These are phyloP conservation scores for Plasmodium coatneyi DNA, from an alignment of 169 alveolate species.

Conservation along the genomic window DNA sequence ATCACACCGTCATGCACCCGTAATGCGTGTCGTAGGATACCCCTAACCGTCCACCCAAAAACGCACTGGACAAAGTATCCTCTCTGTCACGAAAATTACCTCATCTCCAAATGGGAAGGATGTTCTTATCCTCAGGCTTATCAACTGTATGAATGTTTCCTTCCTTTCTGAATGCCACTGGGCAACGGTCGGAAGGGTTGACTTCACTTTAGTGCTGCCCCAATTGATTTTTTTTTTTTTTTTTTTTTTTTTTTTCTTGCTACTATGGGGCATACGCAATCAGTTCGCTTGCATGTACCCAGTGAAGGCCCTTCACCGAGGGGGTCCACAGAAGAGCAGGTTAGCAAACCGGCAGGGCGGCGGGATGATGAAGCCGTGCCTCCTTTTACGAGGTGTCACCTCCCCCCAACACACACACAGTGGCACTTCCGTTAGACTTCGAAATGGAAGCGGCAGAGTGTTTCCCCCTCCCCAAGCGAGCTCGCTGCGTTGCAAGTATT, in stretches of 20 bases:
- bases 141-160: neutral
- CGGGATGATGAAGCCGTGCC: neutral
- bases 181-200: neutral
- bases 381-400: neutral
- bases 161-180: neutral
- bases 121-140: neutral
- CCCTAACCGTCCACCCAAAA: neutral
- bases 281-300: neutral
- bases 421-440: neutral
- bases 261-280: neutral
- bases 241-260: no score
- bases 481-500: neutral
- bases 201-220: neutral
- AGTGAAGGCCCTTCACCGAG: neutral
- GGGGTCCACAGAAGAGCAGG: neutral
- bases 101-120: neutral
- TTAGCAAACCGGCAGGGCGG: neutral
- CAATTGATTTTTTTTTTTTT: no score
- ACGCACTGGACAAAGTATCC: neutral
- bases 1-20: no score
- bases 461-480: neutral
- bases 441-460: neutral
- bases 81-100: neutral
- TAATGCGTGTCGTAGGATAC: neutral
- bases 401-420: neutral